Evolutionary conservation across 2,329 filamentous ascomycete genomes (phyloP), one percentile per base, ranked within the genome.

Genomic region (Penicillium sp.): DNA sequence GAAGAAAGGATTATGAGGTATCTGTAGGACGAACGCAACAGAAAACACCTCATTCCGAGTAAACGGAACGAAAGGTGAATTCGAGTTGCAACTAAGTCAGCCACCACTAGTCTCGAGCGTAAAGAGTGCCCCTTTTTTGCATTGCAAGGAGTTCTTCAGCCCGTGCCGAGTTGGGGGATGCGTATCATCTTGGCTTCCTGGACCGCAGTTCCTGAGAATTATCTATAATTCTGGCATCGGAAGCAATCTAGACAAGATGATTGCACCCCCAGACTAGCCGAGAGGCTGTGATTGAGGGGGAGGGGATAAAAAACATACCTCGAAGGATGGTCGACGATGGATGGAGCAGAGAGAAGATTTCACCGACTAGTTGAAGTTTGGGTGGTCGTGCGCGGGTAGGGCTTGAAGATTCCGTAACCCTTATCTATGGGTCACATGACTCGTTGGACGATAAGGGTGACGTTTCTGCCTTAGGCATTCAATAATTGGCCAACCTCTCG

Each of bases 141-240:
- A 71, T 77, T 54, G 52, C 52, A 71, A 79, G 84, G 83, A 84
- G 84, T 85, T 88, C 84, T 86, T 86, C 82, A 85, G 83, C 85
- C 85, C 83, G 77, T 83, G 75, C 71, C 69, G 76, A 67, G 63
- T 63, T 69, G 67, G 69, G 68, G 72, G 69, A 75, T 67, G 72
- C 73, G 74, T 77, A 76, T 76, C 73, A 75, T 74, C 66, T 55
- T 67, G 59, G 42, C 43, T 58, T 56, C 60, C 51, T 58, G 50
- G 24, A 49, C 48, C 49, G 18, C 46, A 36, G 38, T 45, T 47
- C 36, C 42, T 48, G 40, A n/a, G 47, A 52, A 55, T 40, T 54
- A 43, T 56, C 52, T 52, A 40, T 49, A 56, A 39, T 52, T 52
- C 57, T 52, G 49, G 32, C 34, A 51, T 36, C 42, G 42, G 52